A percentile compares a stretch with the other conserved stretches of the same genome.
phyloP scores from a whole-genome alignment of 2,329 filamentous ascomycete genomes.

The Cordyceps militaris region DNA sequence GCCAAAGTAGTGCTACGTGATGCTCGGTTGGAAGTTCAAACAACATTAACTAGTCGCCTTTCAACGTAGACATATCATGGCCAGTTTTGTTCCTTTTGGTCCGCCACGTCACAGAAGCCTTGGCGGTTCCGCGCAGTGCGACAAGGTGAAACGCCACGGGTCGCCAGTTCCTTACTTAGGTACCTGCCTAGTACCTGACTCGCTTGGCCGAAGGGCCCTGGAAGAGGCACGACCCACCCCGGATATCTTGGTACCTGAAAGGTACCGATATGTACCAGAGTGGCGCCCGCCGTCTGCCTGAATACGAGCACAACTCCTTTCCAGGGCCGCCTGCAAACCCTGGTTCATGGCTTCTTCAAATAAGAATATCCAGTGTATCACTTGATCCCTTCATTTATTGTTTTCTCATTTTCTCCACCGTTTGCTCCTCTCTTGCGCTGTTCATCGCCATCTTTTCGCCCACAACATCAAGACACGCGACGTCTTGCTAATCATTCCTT shows the following conservation, averaged over 20 bases:
- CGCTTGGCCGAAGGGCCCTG: too few relatives aligned
- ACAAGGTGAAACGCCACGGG: not conserved
- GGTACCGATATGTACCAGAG: not conserved
- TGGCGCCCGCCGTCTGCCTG: not conserved
- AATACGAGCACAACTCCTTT: slow-evolving; percentile 12
- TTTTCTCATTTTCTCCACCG: not conserved
- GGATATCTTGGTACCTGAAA: not conserved
- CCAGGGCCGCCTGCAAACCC: not conserved
- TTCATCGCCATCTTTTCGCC: not conserved
- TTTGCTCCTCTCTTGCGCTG: not conserved
- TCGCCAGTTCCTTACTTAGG: not conserved
- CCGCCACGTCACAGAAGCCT: slow-evolving; percentile 7
- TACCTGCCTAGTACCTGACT: not conserved
- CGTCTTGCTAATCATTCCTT: not conserved
- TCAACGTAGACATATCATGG: not conserved
- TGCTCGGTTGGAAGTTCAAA: too few relatives aligned
- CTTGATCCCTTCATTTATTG: not conserved
- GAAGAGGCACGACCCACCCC: too few relatives aligned
- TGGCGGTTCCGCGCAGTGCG: not conserved
- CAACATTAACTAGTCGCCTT: too few relatives aligned
- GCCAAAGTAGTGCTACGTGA: too few relatives aligned
- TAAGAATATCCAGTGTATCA: not conserved
- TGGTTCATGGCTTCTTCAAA: not conserved
- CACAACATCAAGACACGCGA: not conserved
- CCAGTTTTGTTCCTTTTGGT: not conserved